Conservation (phyloP, 179 eudicot genomes). For the Gypsophila paniculata region DNA sequence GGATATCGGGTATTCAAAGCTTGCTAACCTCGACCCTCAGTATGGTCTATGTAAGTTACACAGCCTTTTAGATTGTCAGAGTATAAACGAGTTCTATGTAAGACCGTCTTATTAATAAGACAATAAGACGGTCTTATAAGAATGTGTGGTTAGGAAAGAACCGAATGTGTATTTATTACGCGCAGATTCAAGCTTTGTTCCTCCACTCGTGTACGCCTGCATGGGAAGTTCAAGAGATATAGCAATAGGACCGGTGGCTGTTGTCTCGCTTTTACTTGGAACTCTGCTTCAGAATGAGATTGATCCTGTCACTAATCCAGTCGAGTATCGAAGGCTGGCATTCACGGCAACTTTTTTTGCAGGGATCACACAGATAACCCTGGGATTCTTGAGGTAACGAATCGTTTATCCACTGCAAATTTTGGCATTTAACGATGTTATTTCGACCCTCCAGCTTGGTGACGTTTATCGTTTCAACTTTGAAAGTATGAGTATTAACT, state of each 20-base stretch:
- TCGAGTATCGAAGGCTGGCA: constrained; percentile 55
- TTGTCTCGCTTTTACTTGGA: constrained; percentile 66
- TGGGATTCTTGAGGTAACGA: constrained; percentile 64
- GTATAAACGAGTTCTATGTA: neutral
- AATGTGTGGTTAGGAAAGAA: no score
- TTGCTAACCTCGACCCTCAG: constrained; percentile 55
- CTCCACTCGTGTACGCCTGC: constrained; percentile 69
- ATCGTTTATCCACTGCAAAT: neutral
- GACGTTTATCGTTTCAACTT: neutral
- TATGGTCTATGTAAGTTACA: constrained; percentile 51
- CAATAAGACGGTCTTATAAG: no score
- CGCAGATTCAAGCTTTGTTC: constrained; percentile 73
- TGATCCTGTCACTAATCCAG: constrained; percentile 45
- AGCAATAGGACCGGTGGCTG: constrained; percentile 89
- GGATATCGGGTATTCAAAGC: constrained; percentile 67
- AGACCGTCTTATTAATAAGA: no score
- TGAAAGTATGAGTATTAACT: neutral
- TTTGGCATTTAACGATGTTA: no score
- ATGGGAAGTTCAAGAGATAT: constrained; percentile 91
- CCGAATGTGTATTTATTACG: neutral
- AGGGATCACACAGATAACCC: constrained; percentile 64
- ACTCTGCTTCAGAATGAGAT: constrained; percentile 50
- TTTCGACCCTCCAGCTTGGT: neutral
- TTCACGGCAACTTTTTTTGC: constrained; percentile 86
- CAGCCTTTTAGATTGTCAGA: neutral